Base-by-base conservation (phyloP, 768 basidiomycete species). In the Boletus coccyginus region DNA sequence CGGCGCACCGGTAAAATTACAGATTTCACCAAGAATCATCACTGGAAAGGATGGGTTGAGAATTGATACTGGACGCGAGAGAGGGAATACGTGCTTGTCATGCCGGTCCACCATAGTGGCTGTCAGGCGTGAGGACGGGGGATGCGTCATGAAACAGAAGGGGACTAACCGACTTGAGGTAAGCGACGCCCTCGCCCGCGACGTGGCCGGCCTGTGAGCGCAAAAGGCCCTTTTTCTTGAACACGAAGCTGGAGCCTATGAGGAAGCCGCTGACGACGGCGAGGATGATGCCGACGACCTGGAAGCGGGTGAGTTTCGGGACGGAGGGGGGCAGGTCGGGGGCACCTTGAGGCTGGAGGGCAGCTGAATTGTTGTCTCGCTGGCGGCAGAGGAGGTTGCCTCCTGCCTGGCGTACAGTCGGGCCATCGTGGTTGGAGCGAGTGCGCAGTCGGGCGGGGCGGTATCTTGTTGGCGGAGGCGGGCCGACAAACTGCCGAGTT, bases 161-260 rank as follows among this genome's bases (percentile, higher is more conserved):
- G 38, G 50, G 45, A 78, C 89, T 71, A 71, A 92, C 90, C 68
- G 90, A 92, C 76, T 96, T 98, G 68, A 98, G 84, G 76, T 98
- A 99, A 13, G 83, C 92, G 56, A 96, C 93, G 32, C 96, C 95
- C 68, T 92, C 89, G 53, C 90, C 90, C 4, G 87, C 82, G 40
- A 74, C 71, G 56, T 88, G 86, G 62, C 90, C 93, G 57, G 89
- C 88, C 77, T 91, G 90, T 69, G 87, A 84, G 71, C 85, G 80
- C 51, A 93, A 69, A 19, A 93, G 77, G 10, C 91, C 96, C 68
- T 93, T 97, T 82, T 99, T 99, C 85, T 99, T 99, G 77, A 99
- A 88, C 3, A 98, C 95, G 72, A 98, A 98, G 64, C 87, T 89
- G 40, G 83, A 82, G 6, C 96, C 97, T 58, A 98, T 99, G 58